phyloP scores from a whole-genome alignment of 2,329 filamentous ascomycete species.

The Beauveria varroae region DNA sequence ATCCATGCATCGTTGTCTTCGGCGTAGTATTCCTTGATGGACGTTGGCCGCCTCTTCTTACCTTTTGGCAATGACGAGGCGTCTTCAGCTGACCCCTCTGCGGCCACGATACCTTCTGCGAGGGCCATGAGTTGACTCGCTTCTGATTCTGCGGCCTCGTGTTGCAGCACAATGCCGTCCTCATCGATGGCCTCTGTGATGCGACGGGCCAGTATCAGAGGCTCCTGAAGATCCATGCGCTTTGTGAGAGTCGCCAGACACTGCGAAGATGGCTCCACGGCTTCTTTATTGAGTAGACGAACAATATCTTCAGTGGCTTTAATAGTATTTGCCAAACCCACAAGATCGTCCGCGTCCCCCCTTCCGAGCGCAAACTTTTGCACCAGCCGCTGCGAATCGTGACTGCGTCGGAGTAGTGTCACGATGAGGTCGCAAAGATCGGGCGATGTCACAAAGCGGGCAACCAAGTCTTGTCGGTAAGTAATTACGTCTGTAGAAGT shows the following conservation, averaged over 20 bases:
- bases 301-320: slow-evolving; percentile 62
- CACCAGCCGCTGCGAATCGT: slow-evolving; percentile 81
- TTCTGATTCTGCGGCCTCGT: slow-evolving; percentile 67
- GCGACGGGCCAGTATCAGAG: slow-evolving; percentile 57
- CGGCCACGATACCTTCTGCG: slow-evolving; percentile 62
- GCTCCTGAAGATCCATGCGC: slow-evolving; percentile 60
- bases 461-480: slow-evolving; percentile 72
- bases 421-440: slow-evolving; percentile 64
- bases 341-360: slow-evolving; percentile 85
- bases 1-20: slow-evolving; percentile 55
- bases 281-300: slow-evolving; percentile 30
- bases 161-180: slow-evolving; percentile 75
- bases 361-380: slow-evolving; percentile 91
- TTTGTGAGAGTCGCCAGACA: slow-evolving; percentile 40
- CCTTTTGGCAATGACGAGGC: slow-evolving; percentile 48
- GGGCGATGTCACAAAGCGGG: slow-evolving; percentile 59
- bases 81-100: slow-evolving; percentile 56
- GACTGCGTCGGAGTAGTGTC: slow-evolving; percentile 62
- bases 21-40: slow-evolving; percentile 49
- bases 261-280: slow-evolving; percentile 11
- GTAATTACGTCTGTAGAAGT: slow-evolving; percentile 77
- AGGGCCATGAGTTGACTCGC: slow-evolving; percentile 63
- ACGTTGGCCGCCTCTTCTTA: slow-evolving; percentile 36
- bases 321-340: slow-evolving; percentile 77
- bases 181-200: slow-evolving; percentile 84